Evolutionary conservation across 352 stramenopile genomes (phyloP), one percentile per base, ranked within the genome.

Genomic region (Achlya hypogyna): DNA sequence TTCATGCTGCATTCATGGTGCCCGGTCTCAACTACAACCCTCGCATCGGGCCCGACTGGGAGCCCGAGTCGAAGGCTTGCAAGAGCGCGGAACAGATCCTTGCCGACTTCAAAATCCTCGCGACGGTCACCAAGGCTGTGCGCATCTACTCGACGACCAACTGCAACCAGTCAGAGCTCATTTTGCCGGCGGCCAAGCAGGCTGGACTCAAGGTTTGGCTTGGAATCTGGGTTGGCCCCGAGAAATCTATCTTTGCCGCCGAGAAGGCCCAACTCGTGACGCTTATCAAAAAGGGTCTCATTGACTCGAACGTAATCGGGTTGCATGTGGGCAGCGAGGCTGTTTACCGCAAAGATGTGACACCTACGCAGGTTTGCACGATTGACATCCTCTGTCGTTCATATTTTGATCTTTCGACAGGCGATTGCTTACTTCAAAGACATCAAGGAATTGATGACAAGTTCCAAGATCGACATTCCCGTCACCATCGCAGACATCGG

Each of bases 261-360:
- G 82, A 91, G 58, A 76, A 77, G 20, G 22, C 31, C 0, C 63
- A 70, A 28, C 69, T 89, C 1, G 51, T 78, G 22, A 42, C 67
- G 31, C 62, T 89, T 3, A 51, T 90, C 14, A 54, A 74, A 29
- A 78, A 73, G 49, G 73, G 75, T 2, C 69, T 89, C 32, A 69
- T 43, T 5, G 59, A 76, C 78, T 66, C 65, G 32, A 91, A 59
- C 4, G 72, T 88, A 49, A 69, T 74, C 4, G 77, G 74, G 20
- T 77, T 91, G 49, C 79, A 88, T 66, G 82, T 91, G 10, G 81
- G 82, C 10, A 88, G 79, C 34, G 82, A 89, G 59, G 81, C 82
- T 0, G 60, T 91, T 16, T 89, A 87, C 65, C 78, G 82, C 2
- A 74, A 78, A 4, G 79, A 91, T 12, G 67, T 91, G 38, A 87